Percentiles rank a stretch among this genome's conserved stretches.
Conservation (phyloP, 768 basidiomycete genomes). For the Podaxis sp. region DNA sequence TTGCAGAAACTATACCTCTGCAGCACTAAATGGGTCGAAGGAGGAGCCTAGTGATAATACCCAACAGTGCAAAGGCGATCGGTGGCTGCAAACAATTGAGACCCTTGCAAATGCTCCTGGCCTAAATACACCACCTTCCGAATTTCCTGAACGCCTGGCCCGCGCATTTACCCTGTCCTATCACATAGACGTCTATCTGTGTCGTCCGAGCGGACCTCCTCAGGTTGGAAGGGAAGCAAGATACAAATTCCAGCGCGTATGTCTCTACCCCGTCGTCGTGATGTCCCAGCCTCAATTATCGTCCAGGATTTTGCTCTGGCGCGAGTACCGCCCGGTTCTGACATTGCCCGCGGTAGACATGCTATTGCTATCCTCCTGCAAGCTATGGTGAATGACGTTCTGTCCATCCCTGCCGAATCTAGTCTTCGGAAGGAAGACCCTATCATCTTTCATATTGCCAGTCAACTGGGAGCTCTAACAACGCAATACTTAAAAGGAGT, state of each 20-base stretch:
- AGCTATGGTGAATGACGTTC: background rate
- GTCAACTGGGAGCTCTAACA: background rate
- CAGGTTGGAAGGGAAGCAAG: background rate
- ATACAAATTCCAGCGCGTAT: background rate
- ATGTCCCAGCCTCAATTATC: background rate
- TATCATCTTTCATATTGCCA: background rate
- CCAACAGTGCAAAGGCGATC: background rate
- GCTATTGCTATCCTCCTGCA: background rate
- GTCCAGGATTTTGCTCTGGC: background rate
- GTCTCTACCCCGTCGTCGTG: background rate
- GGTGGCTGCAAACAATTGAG: background rate
- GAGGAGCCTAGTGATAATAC: background rate
- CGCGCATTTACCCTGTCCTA: background rate
- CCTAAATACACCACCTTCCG: background rate
- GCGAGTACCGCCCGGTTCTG: background rate
- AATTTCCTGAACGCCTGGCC: background rate
- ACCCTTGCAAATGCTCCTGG: background rate
- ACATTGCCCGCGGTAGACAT: background rate
- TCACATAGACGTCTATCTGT: background rate
- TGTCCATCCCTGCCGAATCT: background rate
- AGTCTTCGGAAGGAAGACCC: background rate
- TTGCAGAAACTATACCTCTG: background rate
- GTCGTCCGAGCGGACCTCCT: background rate
- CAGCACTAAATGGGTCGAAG: background rate
- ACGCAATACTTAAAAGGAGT: background rate